phyloP scores from a whole-genome alignment of 148 eudicot genomes.

The Cornus suecica region DNA sequence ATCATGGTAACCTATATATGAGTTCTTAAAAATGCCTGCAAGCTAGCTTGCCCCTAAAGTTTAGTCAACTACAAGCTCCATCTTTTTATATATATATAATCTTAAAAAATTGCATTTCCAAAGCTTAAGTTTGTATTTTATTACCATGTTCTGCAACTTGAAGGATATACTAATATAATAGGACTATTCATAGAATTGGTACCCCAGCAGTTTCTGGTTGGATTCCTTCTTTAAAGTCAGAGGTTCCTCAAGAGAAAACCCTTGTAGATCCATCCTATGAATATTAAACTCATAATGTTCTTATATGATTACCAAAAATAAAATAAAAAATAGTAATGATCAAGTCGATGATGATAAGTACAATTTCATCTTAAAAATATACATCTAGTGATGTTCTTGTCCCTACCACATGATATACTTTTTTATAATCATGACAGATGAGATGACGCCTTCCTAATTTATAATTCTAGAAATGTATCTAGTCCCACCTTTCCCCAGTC shows the following conservation, averaged over 20 bases:
- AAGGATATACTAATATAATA: background rate
- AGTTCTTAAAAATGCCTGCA: constrained; percentile 2
- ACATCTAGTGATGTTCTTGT: too few species aligned
- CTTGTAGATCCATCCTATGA: background rate
- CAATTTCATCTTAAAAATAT: too few species aligned
- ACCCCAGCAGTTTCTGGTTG: background rate
- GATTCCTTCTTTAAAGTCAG: background rate
- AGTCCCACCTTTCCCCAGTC: background rate
- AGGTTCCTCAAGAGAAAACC: background rate
- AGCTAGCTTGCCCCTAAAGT: background rate
- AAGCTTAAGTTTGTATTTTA: background rate
- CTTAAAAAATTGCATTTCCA: background rate
- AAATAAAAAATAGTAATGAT: background rate
- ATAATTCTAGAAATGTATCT: background rate
- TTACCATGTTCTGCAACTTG: background rate
- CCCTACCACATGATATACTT: too few species aligned
- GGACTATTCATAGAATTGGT: background rate
- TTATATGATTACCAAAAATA: background rate
- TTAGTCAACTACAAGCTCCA: constrained; percentile 4
- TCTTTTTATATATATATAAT: too few species aligned
- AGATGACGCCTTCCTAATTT: too few species aligned
- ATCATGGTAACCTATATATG: background rate
- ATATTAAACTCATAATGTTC: background rate
- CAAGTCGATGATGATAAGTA: background rate
- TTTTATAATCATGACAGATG: too few species aligned